Percentiles rank a stretch among this genome's conserved stretches.
These are phyloP conservation scores for Aaosphaeria arxii DNA, from an alignment of 2,329 filamentous ascomycete species.

Conservation along the genomic window DNA sequence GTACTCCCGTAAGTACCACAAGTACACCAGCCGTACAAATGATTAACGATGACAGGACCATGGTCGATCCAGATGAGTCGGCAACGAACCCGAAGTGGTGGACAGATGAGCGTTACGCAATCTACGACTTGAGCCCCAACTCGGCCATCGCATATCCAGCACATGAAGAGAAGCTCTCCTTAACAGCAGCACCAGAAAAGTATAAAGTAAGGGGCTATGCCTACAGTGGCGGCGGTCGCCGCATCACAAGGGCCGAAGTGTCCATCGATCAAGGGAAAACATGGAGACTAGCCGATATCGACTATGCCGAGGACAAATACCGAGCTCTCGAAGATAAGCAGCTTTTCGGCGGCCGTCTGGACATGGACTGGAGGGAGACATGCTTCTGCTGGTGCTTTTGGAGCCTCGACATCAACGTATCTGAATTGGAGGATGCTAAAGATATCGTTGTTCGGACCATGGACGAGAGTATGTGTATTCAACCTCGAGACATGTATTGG, in stretches of 20 bases:
- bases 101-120: slow-evolving; percentile 87
- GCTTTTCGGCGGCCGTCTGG: slow-evolving; percentile 74
- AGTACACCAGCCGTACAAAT: neutral
- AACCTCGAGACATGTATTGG: slow-evolving; percentile 96
- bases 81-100: slow-evolving; percentile 72
- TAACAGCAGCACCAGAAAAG: slow-evolving; percentile 47
- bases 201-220: slow-evolving; percentile 79
- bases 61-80: slow-evolving; percentile 77
- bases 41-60: slow-evolving; percentile 52
- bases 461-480: slow-evolving; percentile 84
- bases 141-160: slow-evolving; percentile 77
- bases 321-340: slow-evolving; percentile 60
- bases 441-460: slow-evolving; percentile 82
- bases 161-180: slow-evolving; percentile 66
- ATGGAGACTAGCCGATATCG: slow-evolving; percentile 74
- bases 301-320: slow-evolving; percentile 84
- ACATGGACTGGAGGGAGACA: slow-evolving; percentile 77
- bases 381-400: slow-evolving; percentile 94
- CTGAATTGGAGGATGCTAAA: slow-evolving; percentile 60
- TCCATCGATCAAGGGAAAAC: slow-evolving; percentile 78
- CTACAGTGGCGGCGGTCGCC: slow-evolving; percentile 81
- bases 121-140: slow-evolving; percentile 88
- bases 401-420: slow-evolving; percentile 65
- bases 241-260: slow-evolving; percentile 78
- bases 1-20: slow-evolving; percentile 63